These are phyloP conservation scores for Penicillium bialowiezense DNA, from an alignment of 495 filamentous ascomycete genomes.

Conservation along the genomic window DNA sequence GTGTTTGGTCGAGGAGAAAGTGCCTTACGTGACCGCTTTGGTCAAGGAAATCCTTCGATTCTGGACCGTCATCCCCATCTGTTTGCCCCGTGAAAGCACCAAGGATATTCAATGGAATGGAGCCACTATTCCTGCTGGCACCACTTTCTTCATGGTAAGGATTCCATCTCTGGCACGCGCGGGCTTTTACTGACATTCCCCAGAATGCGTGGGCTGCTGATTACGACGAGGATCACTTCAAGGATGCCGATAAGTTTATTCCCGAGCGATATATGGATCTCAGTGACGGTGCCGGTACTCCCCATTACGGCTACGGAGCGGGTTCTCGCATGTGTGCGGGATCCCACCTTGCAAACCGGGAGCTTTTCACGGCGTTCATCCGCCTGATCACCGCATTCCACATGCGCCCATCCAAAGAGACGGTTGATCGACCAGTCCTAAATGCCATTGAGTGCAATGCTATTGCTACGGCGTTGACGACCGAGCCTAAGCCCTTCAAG, in stretches of 20 bases:
- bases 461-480: conserved; percentile 62
- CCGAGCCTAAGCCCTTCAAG: conserved; percentile 71
- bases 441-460: conserved; percentile 62
- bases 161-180: not conserved
- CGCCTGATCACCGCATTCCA: conserved; percentile 66
- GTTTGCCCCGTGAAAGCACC: conserved; percentile 61
- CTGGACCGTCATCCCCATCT: conserved; percentile 74
- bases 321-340: conserved; percentile 72
- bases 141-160: conserved; percentile 62
- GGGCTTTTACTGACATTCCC: conserved; percentile 2
- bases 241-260: conserved; percentile 53
- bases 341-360: conserved; percentile 65
- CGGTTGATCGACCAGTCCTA: conserved; percentile 51
- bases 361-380: conserved; percentile 65
- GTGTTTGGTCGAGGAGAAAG: conserved; percentile 65
- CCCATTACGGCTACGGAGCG: conserved; percentile 69
- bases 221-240: conserved; percentile 66
- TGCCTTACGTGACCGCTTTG: conserved; percentile 66
- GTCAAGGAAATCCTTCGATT: conserved; percentile 69
- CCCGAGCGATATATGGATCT: conserved; percentile 65
- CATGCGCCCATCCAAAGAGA: conserved; percentile 40
- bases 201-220: conserved; percentile 68
- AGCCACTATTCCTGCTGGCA: conserved; percentile 59
- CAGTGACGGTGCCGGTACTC: conserved; percentile 56
- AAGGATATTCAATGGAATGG: conserved; percentile 62